Evolutionary conservation across 345 rosid genomes (phyloP).

Genomic region (Euclidium syriacum): DNA sequence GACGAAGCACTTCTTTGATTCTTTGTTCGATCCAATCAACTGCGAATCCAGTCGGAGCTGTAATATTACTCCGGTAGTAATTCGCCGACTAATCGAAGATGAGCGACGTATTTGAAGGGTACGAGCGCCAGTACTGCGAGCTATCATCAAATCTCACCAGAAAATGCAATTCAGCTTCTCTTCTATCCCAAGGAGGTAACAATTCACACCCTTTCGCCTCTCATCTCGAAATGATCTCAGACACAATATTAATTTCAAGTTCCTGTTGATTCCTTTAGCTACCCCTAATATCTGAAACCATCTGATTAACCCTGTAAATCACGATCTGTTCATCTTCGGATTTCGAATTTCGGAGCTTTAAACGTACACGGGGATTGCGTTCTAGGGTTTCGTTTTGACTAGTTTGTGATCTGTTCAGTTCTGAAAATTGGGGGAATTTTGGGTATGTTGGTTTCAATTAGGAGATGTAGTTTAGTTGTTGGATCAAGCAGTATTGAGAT

Average conservation of each 20-base stretch:
- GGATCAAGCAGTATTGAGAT: neutral
- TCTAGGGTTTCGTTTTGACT: neutral
- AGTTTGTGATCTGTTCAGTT: neutral
- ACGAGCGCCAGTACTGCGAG: constrained; percentile 88
- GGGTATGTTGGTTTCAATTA: neutral
- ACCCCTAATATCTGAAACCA: neutral
- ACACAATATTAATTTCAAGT: neutral
- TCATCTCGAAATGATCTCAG: neutral
- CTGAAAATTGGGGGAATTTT: neutral
- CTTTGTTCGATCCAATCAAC: neutral
- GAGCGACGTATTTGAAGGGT: constrained; percentile 81
- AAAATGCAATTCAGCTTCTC: constrained; percentile 56
- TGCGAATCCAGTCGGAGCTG: neutral
- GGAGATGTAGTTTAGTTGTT: neutral
- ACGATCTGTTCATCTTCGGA: no score
- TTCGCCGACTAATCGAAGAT: constrained; percentile 26
- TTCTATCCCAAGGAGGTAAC: constrained; percentile 47
- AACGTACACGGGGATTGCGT: neutral
- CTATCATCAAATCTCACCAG: constrained; percentile 70
- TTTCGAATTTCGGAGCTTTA: neutral
- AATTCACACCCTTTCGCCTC: neutral
- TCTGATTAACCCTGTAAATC: neutral
- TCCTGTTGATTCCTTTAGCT: neutral
- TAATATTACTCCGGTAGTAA: no score
- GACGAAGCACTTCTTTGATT: neutral